A percentile compares a stretch with the other conserved stretches of the same genome.
These are phyloP conservation scores for Aspergillus phoenicis DNA, from an alignment of 2,329 filamentous ascomycete genomes.

Conservation along the genomic window DNA sequence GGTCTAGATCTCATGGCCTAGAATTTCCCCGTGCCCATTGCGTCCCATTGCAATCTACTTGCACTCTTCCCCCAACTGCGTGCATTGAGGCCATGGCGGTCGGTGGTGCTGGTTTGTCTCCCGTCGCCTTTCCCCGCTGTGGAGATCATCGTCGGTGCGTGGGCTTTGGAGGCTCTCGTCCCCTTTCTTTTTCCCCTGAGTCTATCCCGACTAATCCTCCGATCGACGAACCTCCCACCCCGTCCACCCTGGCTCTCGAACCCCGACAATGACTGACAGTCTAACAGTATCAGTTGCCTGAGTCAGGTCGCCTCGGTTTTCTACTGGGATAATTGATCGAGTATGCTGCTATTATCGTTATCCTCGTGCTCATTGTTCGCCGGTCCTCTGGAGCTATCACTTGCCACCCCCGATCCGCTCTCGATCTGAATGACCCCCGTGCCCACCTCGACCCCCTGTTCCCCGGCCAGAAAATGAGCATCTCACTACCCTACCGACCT, in stretches of 20 bases:
- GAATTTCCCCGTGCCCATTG: too few relatives aligned
- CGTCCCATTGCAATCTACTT: too few relatives aligned
- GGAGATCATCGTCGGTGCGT: conserved; percentile 5
- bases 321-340: conserved; percentile 15
- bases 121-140: conserved; percentile 3
- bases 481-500: conserved; percentile 42
- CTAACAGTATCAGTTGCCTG: background rate
- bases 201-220: conserved; percentile 11
- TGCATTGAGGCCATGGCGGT: conserved; percentile 3
- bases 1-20: too few relatives aligned
- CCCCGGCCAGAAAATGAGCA: conserved; percentile 34
- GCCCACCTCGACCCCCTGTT: background rate
- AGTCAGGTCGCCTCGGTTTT: background rate
- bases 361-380: conserved; percentile 2
- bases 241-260: conserved; percentile 1
- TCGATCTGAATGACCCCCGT: conserved; percentile 11
- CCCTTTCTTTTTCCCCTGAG: conserved; percentile 5
- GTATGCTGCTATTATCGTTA: conserved; percentile 13
- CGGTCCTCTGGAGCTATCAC: conserved; percentile 14
- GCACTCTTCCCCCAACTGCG: background rate
- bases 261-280: background rate
- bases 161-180: conserved; percentile 5
- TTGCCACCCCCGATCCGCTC: conserved; percentile 10
- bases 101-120: conserved; percentile 2
- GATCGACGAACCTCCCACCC: background rate